phyloP scores from a whole-genome alignment of 2,329 filamentous ascomycete genomes.

The Aotearoamyces nothofagi region DNA sequence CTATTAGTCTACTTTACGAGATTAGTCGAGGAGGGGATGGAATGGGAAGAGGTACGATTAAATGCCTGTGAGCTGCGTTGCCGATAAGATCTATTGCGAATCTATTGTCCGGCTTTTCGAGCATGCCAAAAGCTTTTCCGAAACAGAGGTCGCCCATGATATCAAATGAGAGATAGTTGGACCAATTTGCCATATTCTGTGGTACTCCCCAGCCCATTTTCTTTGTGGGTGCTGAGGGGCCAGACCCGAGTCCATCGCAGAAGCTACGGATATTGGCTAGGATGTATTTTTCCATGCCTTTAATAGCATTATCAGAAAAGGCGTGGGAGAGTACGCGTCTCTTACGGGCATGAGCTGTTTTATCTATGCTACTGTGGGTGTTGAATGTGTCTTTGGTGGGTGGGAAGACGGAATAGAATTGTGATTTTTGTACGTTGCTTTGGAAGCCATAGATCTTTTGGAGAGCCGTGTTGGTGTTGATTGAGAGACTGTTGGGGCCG shows the following conservation, averaged over 20 bases:
- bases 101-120: slow-evolving; percentile 36
- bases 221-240: slow-evolving; percentile 11
- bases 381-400: slow-evolving; percentile 49
- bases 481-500: slow-evolving; percentile 61
- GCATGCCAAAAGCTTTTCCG: slow-evolving; percentile 33
- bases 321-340: slow-evolving; percentile 48
- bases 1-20: slow-evolving; percentile 3
- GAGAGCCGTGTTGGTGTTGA: slow-evolving; percentile 58
- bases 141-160: slow-evolving; percentile 35
- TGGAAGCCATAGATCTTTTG: slow-evolving; percentile 51
- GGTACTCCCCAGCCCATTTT: slow-evolving; percentile 39
- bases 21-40: neutral
- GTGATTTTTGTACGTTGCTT: slow-evolving; percentile 48
- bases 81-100: slow-evolving; percentile 54
- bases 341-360: slow-evolving; percentile 54
- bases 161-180: slow-evolving; percentile 29
- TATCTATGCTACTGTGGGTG: slow-evolving; percentile 59
- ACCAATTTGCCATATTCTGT: slow-evolving; percentile 40
- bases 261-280: slow-evolving; percentile 32
- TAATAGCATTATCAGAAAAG: slow-evolving; percentile 28
- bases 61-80: slow-evolving; percentile 50
- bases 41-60: slow-evolving; percentile 32
- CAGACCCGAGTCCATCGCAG: slow-evolving; percentile 33
- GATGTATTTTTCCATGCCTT: slow-evolving; percentile 18
- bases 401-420: slow-evolving; percentile 61